Evolutionary conservation across 148 eudicot species (phyloP), one percentile per base, ranked within the genome.

Genomic region (Agrostemma githago): DNA sequence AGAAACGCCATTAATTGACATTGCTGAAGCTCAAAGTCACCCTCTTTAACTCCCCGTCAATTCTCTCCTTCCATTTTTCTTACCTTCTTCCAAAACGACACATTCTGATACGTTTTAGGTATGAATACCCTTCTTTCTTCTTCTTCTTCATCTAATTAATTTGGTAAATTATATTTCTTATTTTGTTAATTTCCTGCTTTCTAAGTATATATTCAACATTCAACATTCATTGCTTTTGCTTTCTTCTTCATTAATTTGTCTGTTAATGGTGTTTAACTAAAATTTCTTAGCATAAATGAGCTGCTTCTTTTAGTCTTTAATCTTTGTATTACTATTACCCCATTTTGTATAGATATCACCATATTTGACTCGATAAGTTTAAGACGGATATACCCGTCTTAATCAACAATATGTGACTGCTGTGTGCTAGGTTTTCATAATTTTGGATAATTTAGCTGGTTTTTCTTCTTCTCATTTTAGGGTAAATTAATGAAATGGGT

Each of bases 401-500:
- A 26, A 26, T 43, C 5, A 43, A 43, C 46, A 43, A 43, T 43
- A 38, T 34, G 34, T 26, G 34, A 26, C 34, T 64, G 20, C 10
- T 3, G 37, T 64, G 10, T 21, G 57, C 53, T 66, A 37, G 70
- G 64, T 66, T 5, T 2, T 11, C 20, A 38, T 37, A 10, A 53
- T 43, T 75, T 75, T 75, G 63, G 14, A 19, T 5, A 3, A 57
- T 66, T 66, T 41, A 75, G 63, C 65, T 56, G 63, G 3, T 15
- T 58, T 3, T 39, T 4, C 20, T 41, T 26, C 34, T 26, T 1
- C n/a, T 56, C 64, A 43, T 17, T 44, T 26, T 69, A 46, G 59
- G 78, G 78, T 40, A 43, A 60, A 34, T 37, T 9, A 56, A 38
- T 61, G 61, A 61, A 8, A 44, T 62, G 26, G 53, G 39, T 77